Conservation (phyloP, 495 filamentous ascomycete species). For the Terfezia claveryi region DNA sequence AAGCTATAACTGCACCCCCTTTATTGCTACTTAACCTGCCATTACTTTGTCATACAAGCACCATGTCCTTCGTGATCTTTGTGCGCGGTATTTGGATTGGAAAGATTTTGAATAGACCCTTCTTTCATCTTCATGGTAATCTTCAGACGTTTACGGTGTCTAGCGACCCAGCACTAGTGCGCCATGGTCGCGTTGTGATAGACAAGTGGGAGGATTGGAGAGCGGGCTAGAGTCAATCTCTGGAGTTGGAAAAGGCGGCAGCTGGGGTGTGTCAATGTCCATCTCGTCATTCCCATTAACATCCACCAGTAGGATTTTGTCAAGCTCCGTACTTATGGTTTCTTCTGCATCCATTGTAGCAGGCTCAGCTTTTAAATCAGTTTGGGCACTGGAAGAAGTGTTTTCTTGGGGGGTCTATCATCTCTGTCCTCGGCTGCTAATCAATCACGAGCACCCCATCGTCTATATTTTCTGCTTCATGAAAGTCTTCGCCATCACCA, state of each 20-base stretch:
- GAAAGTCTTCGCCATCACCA: too few relatives aligned
- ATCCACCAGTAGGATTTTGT: background rate
- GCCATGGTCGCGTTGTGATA: background rate
- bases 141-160: background rate
- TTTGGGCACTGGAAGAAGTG: too few relatives aligned
- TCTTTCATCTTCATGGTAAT: conserved; percentile 13
- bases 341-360: too few relatives aligned
- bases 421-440: too few relatives aligned
- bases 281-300: background rate
- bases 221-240: background rate
- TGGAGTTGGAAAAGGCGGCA: background rate
- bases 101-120: background rate
- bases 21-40: conserved; percentile 9
- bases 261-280: background rate
- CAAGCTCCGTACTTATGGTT: too few relatives aligned
- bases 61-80: conserved; percentile 9
- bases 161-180: background rate
- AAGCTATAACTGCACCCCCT: too few relatives aligned
- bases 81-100: background rate
- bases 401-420: too few relatives aligned
- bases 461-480: too few relatives aligned
- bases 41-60: conserved; percentile 13
- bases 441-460: too few relatives aligned
- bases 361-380: too few relatives aligned
- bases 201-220: background rate